Base-by-base conservation (phyloP, 2,329 filamentous ascomycete genomes). In the Immersiporthe knoxdaviesiana region DNA sequence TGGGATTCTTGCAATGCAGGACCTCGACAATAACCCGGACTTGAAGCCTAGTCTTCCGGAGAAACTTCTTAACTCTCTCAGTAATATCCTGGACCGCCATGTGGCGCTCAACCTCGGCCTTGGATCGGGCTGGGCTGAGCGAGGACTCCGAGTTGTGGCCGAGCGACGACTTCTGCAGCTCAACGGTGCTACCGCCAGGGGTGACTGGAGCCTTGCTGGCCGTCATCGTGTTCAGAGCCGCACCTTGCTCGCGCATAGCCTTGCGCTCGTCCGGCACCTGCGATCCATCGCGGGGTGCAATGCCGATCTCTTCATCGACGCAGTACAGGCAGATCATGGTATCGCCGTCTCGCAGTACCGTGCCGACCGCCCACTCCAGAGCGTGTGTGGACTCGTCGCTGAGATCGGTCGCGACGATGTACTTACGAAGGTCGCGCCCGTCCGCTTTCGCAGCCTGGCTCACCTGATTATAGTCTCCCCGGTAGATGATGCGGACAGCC, bases 1-100 rank as follows among this genome's bases (percentile, higher is more conserved):
- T 95, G 4, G 96, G 94, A 76, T 92, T 97, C 85, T 97, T 98
- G 90, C 96, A 98, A 81, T 98, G 96, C 73, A 99, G 91, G 37
- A 98, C 95, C 80, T 99, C 96, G 44, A 99, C 91, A 64, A 97
- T 93, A 62, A 97, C 92, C 69, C 94, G 90, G 63, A 97, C 94
- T 78, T 99, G 95, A 69, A 99, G 84, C 72, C 92, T 89, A 0
- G 96, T 99, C 84, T 97, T 97, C 70, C 95, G 88, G 70, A 99
- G 81, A 60, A 98, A 83, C 73, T 91, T 92, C n/a, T 96, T 87
- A 66, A 97, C 93, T 44, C 91, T 88, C 68, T 95, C 88, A 0
- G 93, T 94, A 71, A 99, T 94, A 68, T 91, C 89, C 72, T 93
- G 88, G n/a, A 95, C 88, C 0, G 94, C 94, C 74, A 89, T 88